Percentiles rank a stretch among this genome's conserved stretches.
phyloP scores from a whole-genome alignment of 495 filamentous ascomycete genomes.

The Recurvomyces mirabilis region DNA sequence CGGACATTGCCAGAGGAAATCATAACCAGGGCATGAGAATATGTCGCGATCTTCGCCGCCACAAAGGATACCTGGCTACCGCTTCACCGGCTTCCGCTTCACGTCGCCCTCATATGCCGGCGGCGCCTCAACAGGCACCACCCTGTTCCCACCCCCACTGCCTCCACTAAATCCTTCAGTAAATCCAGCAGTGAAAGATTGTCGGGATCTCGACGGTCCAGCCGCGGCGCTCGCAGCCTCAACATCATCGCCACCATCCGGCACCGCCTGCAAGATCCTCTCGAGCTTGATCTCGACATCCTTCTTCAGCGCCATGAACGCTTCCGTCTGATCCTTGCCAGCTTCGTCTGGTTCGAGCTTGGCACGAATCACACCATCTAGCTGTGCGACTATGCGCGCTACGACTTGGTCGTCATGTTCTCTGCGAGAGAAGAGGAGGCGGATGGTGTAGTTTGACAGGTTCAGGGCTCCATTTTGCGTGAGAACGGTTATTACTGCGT shows the following conservation, averaged over 20 bases:
- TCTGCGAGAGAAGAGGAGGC: constrained; percentile 13
- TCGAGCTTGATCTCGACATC: constrained; percentile 16
- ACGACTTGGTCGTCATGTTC: constrained; percentile 9
- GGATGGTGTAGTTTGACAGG: constrained; percentile 9
- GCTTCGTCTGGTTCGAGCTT: constrained; percentile 10
- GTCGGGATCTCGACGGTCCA: neutral
- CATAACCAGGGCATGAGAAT: neutral
- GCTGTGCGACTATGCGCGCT: constrained; percentile 12
- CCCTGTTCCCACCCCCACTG: neutral
- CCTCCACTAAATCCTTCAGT: too few relatives aligned
- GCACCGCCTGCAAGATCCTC: constrained; percentile 7
- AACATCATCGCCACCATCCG: neutral
- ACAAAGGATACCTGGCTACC: neutral
- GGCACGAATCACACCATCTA: constrained; percentile 10
- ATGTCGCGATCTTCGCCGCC: neutral
- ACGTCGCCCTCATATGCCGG: constrained; percentile 8
- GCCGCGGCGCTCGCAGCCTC: neutral
- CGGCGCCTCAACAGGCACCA: neutral
- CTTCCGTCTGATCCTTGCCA: constrained; percentile 11
- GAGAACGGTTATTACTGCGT: constrained; percentile 3
- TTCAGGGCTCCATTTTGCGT: constrained; percentile 5
- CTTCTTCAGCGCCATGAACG: constrained; percentile 8
- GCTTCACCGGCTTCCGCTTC: neutral
- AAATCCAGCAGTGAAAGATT: too few relatives aligned
- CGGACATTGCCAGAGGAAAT: neutral